These are phyloP conservation scores for Barnettozyma hawaiiensis DNA, from an alignment of 1,139 yeast genomes.

Conservation along the genomic window DNA sequence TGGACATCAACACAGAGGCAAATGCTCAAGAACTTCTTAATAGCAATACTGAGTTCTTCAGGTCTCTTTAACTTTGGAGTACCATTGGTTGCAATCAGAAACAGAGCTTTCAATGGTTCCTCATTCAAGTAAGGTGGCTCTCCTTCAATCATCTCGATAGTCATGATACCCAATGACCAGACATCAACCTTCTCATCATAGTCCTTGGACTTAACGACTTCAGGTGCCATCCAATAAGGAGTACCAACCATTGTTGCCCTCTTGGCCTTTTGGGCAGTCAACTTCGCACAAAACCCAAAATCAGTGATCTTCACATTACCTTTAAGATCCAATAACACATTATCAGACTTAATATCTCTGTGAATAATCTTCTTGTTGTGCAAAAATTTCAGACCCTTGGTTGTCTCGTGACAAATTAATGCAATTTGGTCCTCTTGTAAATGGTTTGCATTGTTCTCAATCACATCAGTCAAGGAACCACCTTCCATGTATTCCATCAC, in stretches of 20 bases:
- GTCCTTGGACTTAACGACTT: constrained; percentile 93
- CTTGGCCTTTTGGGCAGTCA: constrained; percentile 87
- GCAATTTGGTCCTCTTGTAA: constrained; percentile 78
- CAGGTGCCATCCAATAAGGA: constrained; percentile 99
- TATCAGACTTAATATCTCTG: constrained; percentile 93
- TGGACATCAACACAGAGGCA: constrained; percentile 95
- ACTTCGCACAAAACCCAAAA: constrained; percentile 95
- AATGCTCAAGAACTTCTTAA: constrained; percentile 82
- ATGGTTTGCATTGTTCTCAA: constrained; percentile 56
- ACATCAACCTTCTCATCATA: constrained; percentile 96
- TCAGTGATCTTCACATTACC: constrained; percentile 95
- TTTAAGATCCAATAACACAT: constrained; percentile 74
- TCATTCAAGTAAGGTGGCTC: constrained; percentile 97
- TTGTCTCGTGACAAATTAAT: constrained; percentile 83
- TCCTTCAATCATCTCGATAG: constrained; percentile 97
- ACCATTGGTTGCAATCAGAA: constrained; percentile 92
- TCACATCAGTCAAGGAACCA: constrained; percentile 83
- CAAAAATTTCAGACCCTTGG: constrained; percentile 84
- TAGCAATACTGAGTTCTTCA: constrained; percentile 66
- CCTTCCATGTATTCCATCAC: constrained; percentile 97
- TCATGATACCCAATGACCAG: constrained; percentile 97
- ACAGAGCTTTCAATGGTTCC: constrained; percentile 85
- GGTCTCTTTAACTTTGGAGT: constrained; percentile 93
- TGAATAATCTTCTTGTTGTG: constrained; percentile 91
- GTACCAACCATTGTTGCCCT: constrained; percentile 99